Evolutionary conservation across 2,329 filamentous ascomycete species (phyloP), one percentile per base, ranked within the genome.

Genomic region (Arachnomyces sp.): DNA sequence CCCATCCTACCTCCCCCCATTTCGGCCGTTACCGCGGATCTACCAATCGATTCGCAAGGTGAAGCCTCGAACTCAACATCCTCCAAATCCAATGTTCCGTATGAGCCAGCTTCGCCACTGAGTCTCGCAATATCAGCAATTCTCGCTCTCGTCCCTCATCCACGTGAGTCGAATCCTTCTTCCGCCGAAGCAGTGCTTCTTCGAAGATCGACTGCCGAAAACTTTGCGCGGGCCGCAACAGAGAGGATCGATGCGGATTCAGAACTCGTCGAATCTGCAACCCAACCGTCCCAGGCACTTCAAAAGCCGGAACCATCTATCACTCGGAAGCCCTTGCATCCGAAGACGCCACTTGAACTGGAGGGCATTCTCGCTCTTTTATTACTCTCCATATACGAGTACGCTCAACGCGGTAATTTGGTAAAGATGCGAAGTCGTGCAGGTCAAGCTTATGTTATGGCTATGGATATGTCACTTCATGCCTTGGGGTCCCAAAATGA

Each of bases 381-480:
- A 18, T 45, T 68, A 18, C 56, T 69, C n/a, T 65, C 61, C 15
- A 56, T 66, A 7, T 69, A 69, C 40, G 66, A 69, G 44, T 69
- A 69, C 46, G 54, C 60, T 2, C 65, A 69, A 43, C 56, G 66
- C 17, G 66, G 66, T 3, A 69, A 69, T 41, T 49, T 68, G 14
- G 49, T 61, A 6, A 69, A 68, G 44, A 69, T 69, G 66, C 60
- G 64, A 28, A 64, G 64, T 44, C 62, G 66, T 38, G 63, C 66
- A 3, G 56, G 65, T 7, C 64, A 68, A 46, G 66, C 66, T 6
- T 56, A 67, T 45, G 55, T 63, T 3, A 55, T 64, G 43, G 65
- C 65, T 12, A 53, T 66, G 49, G 61, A 66, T n/a, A 61, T 66
- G 49, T 62, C 57, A 29, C 53, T 69, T 17, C 64, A 69, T 53